Conservation (phyloP, 345 rosid genomes). For the Citrus unshiu region DNA sequence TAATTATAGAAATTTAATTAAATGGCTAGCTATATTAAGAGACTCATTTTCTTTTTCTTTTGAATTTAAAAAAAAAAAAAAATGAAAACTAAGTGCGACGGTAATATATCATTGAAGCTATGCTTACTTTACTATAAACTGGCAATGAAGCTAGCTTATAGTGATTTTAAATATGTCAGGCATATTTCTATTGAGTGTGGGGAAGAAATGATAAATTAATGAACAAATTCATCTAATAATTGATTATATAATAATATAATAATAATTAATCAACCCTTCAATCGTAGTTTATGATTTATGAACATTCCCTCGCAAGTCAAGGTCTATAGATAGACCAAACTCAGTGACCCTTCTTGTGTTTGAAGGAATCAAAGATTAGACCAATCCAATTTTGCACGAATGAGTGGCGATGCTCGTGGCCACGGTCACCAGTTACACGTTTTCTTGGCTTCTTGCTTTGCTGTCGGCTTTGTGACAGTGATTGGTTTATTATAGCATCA, state of each 20-base stretch:
- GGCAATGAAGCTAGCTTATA: too few relatives aligned
- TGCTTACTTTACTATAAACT: too few relatives aligned
- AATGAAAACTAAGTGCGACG: too few relatives aligned
- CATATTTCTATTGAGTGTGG: background rate
- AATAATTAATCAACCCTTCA: background rate
- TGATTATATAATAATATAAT: background rate
- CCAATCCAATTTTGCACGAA: background rate
- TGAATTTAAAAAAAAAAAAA: too few relatives aligned
- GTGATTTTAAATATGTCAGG: background rate
- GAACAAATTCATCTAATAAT: background rate
- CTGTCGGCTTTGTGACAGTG: background rate
- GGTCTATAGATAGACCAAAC: background rate
- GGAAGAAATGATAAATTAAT: background rate
- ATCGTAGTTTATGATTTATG: conserved; percentile 3
- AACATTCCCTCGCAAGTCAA: background rate
- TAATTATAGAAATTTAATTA: too few relatives aligned
- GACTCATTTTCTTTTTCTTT: too few relatives aligned
- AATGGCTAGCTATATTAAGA: too few relatives aligned
- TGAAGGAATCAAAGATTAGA: background rate
- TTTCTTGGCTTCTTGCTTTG: background rate
- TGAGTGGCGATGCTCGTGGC: background rate
- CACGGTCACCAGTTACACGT: background rate
- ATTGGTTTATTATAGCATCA: background rate
- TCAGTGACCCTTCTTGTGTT: background rate
- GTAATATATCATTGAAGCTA: too few relatives aligned